phyloP scores from a whole-genome alignment of 23 red algal genomes.

The Gracilaria gracilis region DNA sequence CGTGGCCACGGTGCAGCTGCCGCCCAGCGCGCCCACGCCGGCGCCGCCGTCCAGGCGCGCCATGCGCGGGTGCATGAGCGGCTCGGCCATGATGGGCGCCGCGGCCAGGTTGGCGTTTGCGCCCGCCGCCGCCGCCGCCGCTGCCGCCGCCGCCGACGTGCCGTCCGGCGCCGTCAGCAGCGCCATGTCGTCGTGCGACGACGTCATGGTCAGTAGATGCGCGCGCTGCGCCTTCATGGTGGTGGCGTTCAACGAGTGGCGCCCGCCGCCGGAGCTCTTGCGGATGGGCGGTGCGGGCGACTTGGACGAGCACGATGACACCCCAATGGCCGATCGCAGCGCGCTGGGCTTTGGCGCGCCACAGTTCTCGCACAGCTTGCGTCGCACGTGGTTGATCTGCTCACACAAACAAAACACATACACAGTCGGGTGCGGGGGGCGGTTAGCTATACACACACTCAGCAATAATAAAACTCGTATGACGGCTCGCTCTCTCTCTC shows the following conservation, averaged over 20 bases:
- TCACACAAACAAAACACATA: not conserved
- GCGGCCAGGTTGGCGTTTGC: not conserved
- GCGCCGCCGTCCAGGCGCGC: not conserved
- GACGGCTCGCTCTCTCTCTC: no score
- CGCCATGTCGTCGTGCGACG: not conserved
- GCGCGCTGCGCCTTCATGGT: not conserved
- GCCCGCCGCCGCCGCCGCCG: not conserved
- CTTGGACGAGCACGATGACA: not conserved
- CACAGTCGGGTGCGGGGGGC: no score
- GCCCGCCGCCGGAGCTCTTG: not conserved
- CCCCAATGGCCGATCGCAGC: slow-evolving; percentile 38
- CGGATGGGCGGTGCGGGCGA: slow-evolving; percentile 20
- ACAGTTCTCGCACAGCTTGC: slow-evolving; percentile 59
- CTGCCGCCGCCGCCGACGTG: not conserved
- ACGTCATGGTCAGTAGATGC: not conserved
- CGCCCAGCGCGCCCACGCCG: no score
- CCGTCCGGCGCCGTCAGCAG: not conserved
- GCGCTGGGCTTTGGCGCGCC: slow-evolving; percentile 64
- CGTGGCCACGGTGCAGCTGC: no score
- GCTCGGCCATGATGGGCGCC: not conserved
- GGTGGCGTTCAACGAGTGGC: not conserved
- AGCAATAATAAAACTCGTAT: no score
- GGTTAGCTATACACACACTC: no score
- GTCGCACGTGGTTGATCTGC: slow-evolving; percentile 63
- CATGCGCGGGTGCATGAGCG: not conserved